A percentile compares a stretch with the other conserved stretches of the same genome.
Conservation (phyloP, 1,139 yeast species). For the Blastobotrys buckinghamii region DNA sequence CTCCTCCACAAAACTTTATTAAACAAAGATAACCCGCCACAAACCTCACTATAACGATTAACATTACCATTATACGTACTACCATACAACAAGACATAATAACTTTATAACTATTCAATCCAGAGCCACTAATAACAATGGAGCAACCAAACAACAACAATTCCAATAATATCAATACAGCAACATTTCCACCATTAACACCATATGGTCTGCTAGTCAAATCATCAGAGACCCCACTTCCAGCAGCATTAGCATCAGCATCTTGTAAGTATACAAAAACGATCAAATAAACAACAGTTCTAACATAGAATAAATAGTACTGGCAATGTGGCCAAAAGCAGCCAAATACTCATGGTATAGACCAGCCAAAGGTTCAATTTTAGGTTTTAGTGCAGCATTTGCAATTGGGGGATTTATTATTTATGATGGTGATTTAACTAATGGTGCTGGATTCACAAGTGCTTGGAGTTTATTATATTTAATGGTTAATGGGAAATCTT, state of each 20-base stretch:
- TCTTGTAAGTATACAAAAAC: slow-evolving; percentile 22
- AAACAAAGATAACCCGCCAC: too few relatives aligned
- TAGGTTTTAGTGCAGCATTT: slow-evolving; percentile 62
- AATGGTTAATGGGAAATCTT: slow-evolving; percentile 64
- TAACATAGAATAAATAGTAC: slow-evolving; percentile 20
- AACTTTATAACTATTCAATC: too few relatives aligned
- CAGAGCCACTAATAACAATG: too few relatives aligned
- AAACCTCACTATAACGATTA: too few relatives aligned
- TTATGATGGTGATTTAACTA: slow-evolving; percentile 69
- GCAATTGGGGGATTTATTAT: slow-evolving; percentile 76
- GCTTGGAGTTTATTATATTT: slow-evolving; percentile 78
- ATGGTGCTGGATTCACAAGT: slow-evolving; percentile 82
- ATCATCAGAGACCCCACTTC: slow-evolving; percentile 25
- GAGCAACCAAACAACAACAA: too few relatives aligned
- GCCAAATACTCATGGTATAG: slow-evolving; percentile 30
- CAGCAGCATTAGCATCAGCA: slow-evolving; percentile 25
- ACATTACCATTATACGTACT: too few relatives aligned
- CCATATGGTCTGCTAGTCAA: slow-evolving; percentile 13
- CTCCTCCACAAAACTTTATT: too few relatives aligned
- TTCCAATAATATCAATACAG: neutral
- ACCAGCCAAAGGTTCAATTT: slow-evolving; percentile 43
- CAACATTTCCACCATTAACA: neutral
- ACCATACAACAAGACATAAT: too few relatives aligned
- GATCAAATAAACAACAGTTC: too few relatives aligned
- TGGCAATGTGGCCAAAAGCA: slow-evolving; percentile 26